These are phyloP conservation scores for Thelephora aurantiotincta DNA, from an alignment of 768 basidiomycete genomes.

Conservation along the genomic window DNA sequence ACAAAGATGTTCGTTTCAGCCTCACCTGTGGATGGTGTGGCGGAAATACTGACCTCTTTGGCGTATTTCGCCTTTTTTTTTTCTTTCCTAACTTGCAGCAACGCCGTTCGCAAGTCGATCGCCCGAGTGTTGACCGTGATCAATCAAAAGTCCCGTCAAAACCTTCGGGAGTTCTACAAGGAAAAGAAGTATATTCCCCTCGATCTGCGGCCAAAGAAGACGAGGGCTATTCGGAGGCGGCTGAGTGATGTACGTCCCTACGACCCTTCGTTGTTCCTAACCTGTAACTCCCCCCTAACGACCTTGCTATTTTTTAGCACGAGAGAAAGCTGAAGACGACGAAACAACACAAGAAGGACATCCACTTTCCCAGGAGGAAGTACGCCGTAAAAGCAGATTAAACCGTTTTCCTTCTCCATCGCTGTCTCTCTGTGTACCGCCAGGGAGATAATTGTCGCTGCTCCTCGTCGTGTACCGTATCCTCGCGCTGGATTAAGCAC, in stretches of 20 bases:
- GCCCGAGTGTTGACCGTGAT: conserved; percentile 96
- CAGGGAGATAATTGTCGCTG: no score
- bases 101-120: conserved; percentile 94
- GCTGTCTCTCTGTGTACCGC: no score
- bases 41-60: neutral
- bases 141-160: conserved; percentile 96
- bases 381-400: conserved; percentile 78
- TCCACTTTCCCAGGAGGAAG: conserved; percentile 87
- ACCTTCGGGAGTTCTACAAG: conserved; percentile 97
- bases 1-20: conserved; percentile 91
- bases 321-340: conserved; percentile 79
- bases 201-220: conserved; percentile 96
- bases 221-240: conserved; percentile 92
- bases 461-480: no score
- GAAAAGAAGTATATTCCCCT: conserved; percentile 91
- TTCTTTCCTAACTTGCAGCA: conserved; percentile 31
- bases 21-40: neutral
- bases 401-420: no score
- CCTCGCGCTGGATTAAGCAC: no score
- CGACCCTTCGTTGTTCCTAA: neutral
- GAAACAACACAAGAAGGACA: conserved; percentile 89
- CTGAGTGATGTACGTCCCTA: conserved; percentile 61
- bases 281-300: neutral
- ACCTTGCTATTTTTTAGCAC: conserved; percentile 32
- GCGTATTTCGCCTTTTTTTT: neutral